Evolutionary conservation across 2,329 filamentous ascomycete species (phyloP), one percentile per base, ranked within the genome.

Genomic region (Cyphellophora attinorum): DNA sequence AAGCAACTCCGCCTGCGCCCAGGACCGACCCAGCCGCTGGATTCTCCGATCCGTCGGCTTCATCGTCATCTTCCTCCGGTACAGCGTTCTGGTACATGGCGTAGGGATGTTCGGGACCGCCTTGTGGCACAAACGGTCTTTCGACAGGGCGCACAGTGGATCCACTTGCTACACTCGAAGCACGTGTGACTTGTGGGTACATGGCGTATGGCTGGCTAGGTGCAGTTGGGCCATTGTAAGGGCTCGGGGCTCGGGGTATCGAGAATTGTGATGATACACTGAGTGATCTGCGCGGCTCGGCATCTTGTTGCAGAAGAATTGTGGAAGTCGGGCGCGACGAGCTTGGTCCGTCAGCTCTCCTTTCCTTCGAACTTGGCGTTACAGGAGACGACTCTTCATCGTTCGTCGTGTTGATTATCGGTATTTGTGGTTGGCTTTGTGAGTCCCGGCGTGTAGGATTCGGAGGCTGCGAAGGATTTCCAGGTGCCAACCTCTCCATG

Each of bases 151-250:
- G 72, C 29, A 72, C 62, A 10, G 83, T 86, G 5, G 81, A 78
- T 11, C 77, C 74, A 13, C 84, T 85, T n/a, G 76, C 72, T 23
- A 81, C 64, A 51, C 84, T 88, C 15, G 71, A 64, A 6, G 75
- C 71, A 37, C 75, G 65, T 34, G 61, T 59, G 15, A 65, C 50
- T 53, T 93, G 85, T 5, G 80, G 75, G 56, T 93, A 93, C 75
- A 89, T 80, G 47, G 74, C 75, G 54, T 93, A 93, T 0, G 85
- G 83, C 57, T 91, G 82, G 34, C 83, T 91, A 12, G 85, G 85
- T 3, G 78, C 80, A 3, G 72, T 76, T 2, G 77, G 73, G 5
- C 78, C 81, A 34, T 72, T 72, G 45, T 85, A 83, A 10, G 81
- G 80, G 38, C 74, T 79, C 38, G 84, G 52, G 13, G 63, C 57